Evolutionary conservation across 495 filamentous ascomycete genomes (phyloP), one percentile per base, ranked within the genome.

Genomic region (Tricharina praecox): DNA sequence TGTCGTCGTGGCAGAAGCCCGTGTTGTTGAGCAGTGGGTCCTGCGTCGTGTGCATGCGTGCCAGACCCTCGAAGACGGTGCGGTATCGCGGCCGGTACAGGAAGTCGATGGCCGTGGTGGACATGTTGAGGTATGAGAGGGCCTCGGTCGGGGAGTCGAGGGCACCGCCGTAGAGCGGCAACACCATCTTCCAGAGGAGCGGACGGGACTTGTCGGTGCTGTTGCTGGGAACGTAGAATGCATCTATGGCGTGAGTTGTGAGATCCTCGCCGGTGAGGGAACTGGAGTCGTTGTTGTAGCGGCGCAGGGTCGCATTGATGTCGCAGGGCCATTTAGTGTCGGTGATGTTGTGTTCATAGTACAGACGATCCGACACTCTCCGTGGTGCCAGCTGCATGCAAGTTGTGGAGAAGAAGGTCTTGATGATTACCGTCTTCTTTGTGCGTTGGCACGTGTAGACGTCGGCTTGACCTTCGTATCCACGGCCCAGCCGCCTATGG

Each of bases 1-100:
- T 15, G 25, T 50, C 48, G 24, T 33, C 36, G 26, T 50, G 48
- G 23, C 48, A 50, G 24, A 43, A 50, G 11, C 48, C 48, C 10
- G 33, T 23, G 46, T 10, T 26, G 15, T 23, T 39, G 23, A 21
- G 11, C 20, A 24, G 18, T 13, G 20, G n/a, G 16, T 49, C 46
- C 4, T 13, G 19, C n/a, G 48, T 45, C 10, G 23, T 43, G 19
- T 50, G 48, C 48, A 50, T 50, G 3, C 30, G 39, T 0, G 21
- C 39, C 20, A 50, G 24, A 2, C 39, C 24, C 8, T 33, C 24
- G 16, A 43, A 44, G 48, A 50, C 38, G 4, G 20, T 23, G 10
- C 18, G 3, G 39, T 23, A 43, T 11, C 21, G 48, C 2, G 48
- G 48, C 1, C 48, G 48, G 39, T 50, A 50, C 15, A 50, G 48